phyloP scores from a whole-genome alignment of 2,329 filamentous ascomycete genomes.

The Myotisia sp. region DNA sequence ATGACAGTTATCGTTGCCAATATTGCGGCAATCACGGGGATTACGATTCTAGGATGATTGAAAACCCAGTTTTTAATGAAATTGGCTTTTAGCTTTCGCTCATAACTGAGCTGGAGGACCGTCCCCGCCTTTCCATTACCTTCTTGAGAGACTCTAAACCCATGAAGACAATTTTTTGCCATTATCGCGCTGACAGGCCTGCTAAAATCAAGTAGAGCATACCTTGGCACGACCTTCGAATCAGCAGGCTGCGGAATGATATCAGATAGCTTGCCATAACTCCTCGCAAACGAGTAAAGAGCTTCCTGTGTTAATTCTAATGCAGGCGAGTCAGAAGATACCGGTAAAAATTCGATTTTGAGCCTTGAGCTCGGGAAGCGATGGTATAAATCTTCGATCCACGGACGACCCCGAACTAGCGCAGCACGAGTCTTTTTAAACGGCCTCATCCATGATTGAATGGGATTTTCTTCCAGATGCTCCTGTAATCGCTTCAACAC shows the following conservation, averaged over 20 bases:
- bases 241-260: constrained; percentile 71
- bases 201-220: constrained; percentile 64
- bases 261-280: constrained; percentile 79
- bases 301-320: constrained; percentile 75
- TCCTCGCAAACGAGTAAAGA: constrained; percentile 72
- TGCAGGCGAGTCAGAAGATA: constrained; percentile 53
- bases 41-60: constrained; percentile 72
- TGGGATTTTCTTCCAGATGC: constrained; percentile 52
- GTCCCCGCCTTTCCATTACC: constrained; percentile 67
- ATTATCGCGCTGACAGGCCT: constrained; percentile 63
- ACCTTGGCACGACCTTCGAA: constrained; percentile 71
- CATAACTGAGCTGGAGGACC: constrained; percentile 66
- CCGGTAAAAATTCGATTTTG: constrained; percentile 71
- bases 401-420: constrained; percentile 70
- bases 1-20: constrained; percentile 71
- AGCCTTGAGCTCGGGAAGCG: constrained; percentile 63
- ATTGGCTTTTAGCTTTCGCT: constrained; percentile 60
- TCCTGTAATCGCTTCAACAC: constrained; percentile 48
- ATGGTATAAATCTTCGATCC: constrained; percentile 75
- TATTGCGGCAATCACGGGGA: constrained; percentile 68
- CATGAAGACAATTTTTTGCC: constrained; percentile 86
- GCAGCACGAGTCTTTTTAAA: constrained; percentile 56
- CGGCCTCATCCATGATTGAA: constrained; percentile 84
- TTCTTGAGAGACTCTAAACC: constrained; percentile 54
- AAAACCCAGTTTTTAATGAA: constrained; percentile 80